These are phyloP conservation scores for Fomitopsis pulvina DNA, from an alignment of 768 basidiomycete genomes.

Conservation along the genomic window DNA sequence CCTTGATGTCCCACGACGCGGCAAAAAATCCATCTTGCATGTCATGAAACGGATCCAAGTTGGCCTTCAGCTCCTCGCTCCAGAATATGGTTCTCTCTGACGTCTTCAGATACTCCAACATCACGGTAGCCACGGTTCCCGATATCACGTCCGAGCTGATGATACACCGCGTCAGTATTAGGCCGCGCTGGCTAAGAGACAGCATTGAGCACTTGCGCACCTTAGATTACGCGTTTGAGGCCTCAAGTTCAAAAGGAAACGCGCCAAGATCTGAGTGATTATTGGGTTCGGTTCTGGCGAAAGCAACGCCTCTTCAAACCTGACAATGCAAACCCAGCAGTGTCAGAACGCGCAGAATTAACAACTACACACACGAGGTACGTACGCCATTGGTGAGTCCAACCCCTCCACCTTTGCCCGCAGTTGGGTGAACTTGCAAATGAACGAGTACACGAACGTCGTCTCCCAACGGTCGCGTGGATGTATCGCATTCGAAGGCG, in stretches of 20 bases:
- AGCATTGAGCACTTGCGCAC: slow-evolving; percentile 42
- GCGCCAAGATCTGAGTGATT: slow-evolving; percentile 63
- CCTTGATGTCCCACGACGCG: slow-evolving; percentile 80
- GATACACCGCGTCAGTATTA: slow-evolving; percentile 28
- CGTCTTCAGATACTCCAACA: slow-evolving; percentile 67
- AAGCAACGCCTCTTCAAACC: slow-evolving; percentile 76
- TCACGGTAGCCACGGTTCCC: slow-evolving; percentile 58
- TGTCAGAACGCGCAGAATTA: slow-evolving; percentile 11
- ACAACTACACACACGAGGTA: slow-evolving; percentile 20
- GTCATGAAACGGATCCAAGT: slow-evolving; percentile 67
- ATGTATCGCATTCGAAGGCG: slow-evolving; percentile 58
- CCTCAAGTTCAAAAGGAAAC: slow-evolving; percentile 76
- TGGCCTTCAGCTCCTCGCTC: slow-evolving; percentile 60
- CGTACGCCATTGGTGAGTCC: slow-evolving; percentile 80
- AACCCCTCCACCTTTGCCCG: slow-evolving; percentile 72
- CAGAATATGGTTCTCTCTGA: slow-evolving; percentile 76
- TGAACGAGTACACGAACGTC: slow-evolving; percentile 79
- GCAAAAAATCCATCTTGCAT: slow-evolving; percentile 71
- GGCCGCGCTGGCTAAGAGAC: slow-evolving; percentile 23
- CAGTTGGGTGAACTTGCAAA: slow-evolving; percentile 75
- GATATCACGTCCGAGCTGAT: slow-evolving; percentile 78
- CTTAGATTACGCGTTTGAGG: slow-evolving; percentile 89
- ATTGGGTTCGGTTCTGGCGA: slow-evolving; percentile 65
- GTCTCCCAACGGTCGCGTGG: slow-evolving; percentile 85
- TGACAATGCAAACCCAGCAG: slow-evolving; percentile 32